Percentiles rank a stretch among this genome's conserved stretches.
Conservation (phyloP, 805 yeast genomes). For the Wilhelminamyces savonicus region DNA sequence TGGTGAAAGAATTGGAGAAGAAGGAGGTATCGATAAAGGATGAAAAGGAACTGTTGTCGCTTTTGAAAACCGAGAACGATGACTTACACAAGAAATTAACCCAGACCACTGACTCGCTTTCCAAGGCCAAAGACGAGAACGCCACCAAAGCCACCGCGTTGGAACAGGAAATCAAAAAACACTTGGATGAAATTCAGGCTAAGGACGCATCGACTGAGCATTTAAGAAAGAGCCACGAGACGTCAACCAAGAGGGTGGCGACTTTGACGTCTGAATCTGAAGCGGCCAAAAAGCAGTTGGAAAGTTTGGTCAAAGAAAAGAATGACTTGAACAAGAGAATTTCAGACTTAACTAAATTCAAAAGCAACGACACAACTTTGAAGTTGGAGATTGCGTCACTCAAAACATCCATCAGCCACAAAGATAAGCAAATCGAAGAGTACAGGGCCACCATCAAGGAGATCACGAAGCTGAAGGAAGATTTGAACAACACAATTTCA, state of each 20-base stretch:
- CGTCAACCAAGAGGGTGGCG: neutral
- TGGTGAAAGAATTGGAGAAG: slow-evolving; percentile 10
- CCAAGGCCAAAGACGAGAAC: slow-evolving; percentile 2
- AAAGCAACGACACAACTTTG: slow-evolving; percentile 36
- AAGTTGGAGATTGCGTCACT: slow-evolving; percentile 45
- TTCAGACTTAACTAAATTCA: slow-evolving; percentile 21
- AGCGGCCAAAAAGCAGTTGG: slow-evolving; percentile 16
- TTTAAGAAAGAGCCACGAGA: slow-evolving; percentile 1
- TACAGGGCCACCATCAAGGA: slow-evolving; percentile 25
- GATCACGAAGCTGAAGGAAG: slow-evolving; percentile 24
- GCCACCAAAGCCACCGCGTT: neutral
- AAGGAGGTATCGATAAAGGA: slow-evolving; percentile 10
- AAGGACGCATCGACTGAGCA: neutral
- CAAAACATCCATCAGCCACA: slow-evolving; percentile 38
- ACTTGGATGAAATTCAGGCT: slow-evolving; percentile 5
- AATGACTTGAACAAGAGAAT: slow-evolving; percentile 28
- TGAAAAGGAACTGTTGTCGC: slow-evolving; percentile 8
- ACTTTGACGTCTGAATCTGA: slow-evolving; percentile 13
- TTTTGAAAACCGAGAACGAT: neutral
- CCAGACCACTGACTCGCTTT: slow-evolving; percentile 3
- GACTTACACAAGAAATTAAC: slow-evolving; percentile 1
- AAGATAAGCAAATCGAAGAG: slow-evolving; percentile 35
- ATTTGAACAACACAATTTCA: slow-evolving; percentile 31
- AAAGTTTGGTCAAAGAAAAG: slow-evolving; percentile 26
- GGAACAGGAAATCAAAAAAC: slow-evolving; percentile 1